Percentiles rank a stretch among this genome's conserved stretches.
phyloP scores from a whole-genome alignment of 116 monocot genomes.

The Posidonia oceanica region DNA sequence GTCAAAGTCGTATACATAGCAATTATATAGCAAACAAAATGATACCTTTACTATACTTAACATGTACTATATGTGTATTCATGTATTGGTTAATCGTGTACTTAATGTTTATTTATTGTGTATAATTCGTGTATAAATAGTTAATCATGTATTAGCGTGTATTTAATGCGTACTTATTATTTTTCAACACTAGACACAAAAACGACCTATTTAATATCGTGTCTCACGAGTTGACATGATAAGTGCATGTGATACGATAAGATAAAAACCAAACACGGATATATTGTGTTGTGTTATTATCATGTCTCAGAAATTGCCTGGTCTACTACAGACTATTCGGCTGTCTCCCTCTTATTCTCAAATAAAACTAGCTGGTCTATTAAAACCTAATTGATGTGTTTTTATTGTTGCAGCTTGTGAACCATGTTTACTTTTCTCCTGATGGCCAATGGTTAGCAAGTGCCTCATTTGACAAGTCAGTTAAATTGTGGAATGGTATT shows the following conservation, averaged over 20 bases:
- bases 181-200: not conserved
- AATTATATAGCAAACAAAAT: too few relatives aligned
- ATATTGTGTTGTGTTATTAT: too few relatives aligned
- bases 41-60: too few relatives aligned
- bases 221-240: too few relatives aligned
- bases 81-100: too few relatives aligned
- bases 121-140: not conserved
- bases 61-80: too few relatives aligned
- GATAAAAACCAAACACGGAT: too few relatives aligned
- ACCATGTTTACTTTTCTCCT: slow-evolving; percentile 98
- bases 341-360: not conserved
- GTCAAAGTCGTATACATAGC: too few relatives aligned
- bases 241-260: too few relatives aligned
- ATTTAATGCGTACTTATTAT: too few relatives aligned
- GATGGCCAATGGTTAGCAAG: slow-evolving; percentile 98
- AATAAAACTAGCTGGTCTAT: not conserved
- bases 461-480: slow-evolving; percentile 97
- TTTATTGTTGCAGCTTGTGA: slow-evolving; percentile 67
- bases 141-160: not conserved
- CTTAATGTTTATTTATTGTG: not conserved
- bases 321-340: not conserved
- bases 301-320: not conserved
- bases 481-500: slow-evolving; percentile 95
- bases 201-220: not conserved
- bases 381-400: not conserved